Percentiles rank a stretch among this genome's conserved stretches.
Conservation (phyloP, 1,284 basidiomycete genomes). For the Pisolithus thermaeus region DNA sequence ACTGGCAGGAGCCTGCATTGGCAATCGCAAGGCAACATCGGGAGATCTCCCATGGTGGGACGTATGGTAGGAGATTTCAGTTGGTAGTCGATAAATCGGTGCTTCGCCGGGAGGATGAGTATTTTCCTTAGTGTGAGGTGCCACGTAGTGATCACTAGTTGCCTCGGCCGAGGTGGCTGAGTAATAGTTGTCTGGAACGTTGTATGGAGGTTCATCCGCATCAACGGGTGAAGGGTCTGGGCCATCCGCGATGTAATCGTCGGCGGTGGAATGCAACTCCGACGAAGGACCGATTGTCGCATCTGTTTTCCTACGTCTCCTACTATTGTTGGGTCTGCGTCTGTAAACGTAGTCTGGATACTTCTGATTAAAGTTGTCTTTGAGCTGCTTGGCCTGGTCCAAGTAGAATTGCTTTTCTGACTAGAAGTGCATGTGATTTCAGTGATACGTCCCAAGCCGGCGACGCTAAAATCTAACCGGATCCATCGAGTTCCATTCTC, state of each 20-base stretch:
- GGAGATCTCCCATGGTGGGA: slow-evolving; percentile 25
- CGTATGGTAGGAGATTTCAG: slow-evolving; percentile 22
- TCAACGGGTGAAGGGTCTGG: slow-evolving; percentile 29
- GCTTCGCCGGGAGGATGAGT: slow-evolving; percentile 25
- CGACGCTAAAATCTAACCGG: slow-evolving; percentile 39
- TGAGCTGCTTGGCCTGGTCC: slow-evolving; percentile 75
- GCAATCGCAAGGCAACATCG: slow-evolving; percentile 16
- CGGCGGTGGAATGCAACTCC: slow-evolving; percentile 20
- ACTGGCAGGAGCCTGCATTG: slow-evolving; percentile 20
- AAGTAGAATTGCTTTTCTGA: slow-evolving; percentile 78
- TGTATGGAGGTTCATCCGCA: slow-evolving; percentile 16
- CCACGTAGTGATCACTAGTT: slow-evolving; percentile 13
- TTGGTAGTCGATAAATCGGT: slow-evolving; percentile 18
- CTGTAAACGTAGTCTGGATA: slow-evolving; percentile 85
- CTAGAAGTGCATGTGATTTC: slow-evolving; percentile 33
- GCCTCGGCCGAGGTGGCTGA: slow-evolving; percentile 20
- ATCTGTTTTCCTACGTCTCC: slow-evolving; percentile 60
- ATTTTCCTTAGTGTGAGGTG: slow-evolving; percentile 15
- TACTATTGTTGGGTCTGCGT: slow-evolving; percentile 75
- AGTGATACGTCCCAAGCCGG: slow-evolving; percentile 11
- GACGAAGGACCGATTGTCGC: slow-evolving; percentile 15
- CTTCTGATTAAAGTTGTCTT: slow-evolving; percentile 77
- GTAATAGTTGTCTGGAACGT: slow-evolving; percentile 20
- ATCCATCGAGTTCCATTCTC: slow-evolving; percentile 73
- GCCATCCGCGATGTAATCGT: slow-evolving; percentile 24